Evolutionary conservation across 352 stramenopile species (phyloP), one percentile per base, ranked within the genome.

Genomic region (Chrysophaeum taylorii): DNA sequence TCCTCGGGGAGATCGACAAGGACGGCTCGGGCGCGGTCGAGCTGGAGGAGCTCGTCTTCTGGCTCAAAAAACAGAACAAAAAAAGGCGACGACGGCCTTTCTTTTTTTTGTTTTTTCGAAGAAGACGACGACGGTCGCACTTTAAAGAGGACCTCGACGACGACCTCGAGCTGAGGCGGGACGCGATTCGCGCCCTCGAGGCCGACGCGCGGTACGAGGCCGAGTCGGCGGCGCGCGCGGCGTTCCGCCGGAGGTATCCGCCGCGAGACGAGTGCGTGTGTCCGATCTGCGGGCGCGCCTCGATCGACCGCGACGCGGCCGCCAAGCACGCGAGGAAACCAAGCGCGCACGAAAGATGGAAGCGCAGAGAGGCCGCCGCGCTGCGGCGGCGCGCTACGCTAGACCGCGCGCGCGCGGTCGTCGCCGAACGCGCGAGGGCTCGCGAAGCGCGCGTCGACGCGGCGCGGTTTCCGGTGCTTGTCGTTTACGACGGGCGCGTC

Each of bases 381-480:
- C 1, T 38, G 2, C 9, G n/a, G 33, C 57, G 57, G 16, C 33
- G 33, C 12, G 21, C 9, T 0, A 42, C 45, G 57, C 31, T 66
- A 1, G 57, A 66, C 33, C 31, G 57, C 31, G 57, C 57, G 9
- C 9, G 57, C 9, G 14, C 5, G 1, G 33, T 7, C 1, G 35
- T 66, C 5, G 57, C 57, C 1, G 12, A n/a, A 2, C 12, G 12
- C 2, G 31, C 36, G 21, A 9, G 57, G 1, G 57, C 33, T 36
- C 41, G 45, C 33, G 57, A 66, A 23, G 57, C 33, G 33, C 57
- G 57, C 5, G n/a, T n/a, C n/a, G 18, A 2, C 7, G 35, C 57
- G 33, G 27, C 66, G 69, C 29, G 35, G 29, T 73, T 71, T 27
- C 69, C 69, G 4, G 60, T 71, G 54, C 57, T 70, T 21, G 38